Conservation (phyloP, 129 eudicot species). For the Flaveria brownii region DNA sequence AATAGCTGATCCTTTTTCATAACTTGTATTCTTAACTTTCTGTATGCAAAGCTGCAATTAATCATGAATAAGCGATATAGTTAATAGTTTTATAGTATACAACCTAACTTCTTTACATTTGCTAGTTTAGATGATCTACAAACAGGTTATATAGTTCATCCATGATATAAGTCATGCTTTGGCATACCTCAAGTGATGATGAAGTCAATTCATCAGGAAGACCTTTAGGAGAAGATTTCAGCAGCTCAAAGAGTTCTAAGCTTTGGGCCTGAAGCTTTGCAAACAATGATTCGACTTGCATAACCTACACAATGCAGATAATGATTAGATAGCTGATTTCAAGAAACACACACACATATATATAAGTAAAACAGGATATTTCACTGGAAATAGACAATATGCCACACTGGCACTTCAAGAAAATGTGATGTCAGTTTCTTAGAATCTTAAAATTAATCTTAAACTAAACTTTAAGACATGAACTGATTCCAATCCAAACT, state of each 20-base stretch:
- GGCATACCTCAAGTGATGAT: conserved; percentile 76
- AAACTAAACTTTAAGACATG: not conserved
- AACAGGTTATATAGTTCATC: not conserved
- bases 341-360: not conserved
- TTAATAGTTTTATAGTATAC: not conserved
- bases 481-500: not conserved
- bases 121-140: not conserved
- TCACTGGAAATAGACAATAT: not conserved
- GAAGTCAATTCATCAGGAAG: conserved; percentile 59
- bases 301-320: conserved; percentile 53
- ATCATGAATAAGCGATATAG: not conserved
- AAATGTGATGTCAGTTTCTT: not conserved
- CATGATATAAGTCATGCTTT: not conserved
- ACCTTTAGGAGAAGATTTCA: conserved; percentile 52
- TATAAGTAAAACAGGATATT: not conserved
- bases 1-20: conserved; percentile 52
- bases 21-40: conserved; percentile 57
- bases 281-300: conserved; percentile 70
- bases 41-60: conserved; percentile 62
- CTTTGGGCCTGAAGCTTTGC: conserved; percentile 46
- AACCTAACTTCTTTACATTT: not conserved
- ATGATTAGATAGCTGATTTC: conserved; percentile 20
- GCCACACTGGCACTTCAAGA: not conserved
- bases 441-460: not conserved
- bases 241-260: conserved; percentile 62